phyloP scores from a whole-genome alignment of 140 eudicot species.

The Flaveria floridana region DNA sequence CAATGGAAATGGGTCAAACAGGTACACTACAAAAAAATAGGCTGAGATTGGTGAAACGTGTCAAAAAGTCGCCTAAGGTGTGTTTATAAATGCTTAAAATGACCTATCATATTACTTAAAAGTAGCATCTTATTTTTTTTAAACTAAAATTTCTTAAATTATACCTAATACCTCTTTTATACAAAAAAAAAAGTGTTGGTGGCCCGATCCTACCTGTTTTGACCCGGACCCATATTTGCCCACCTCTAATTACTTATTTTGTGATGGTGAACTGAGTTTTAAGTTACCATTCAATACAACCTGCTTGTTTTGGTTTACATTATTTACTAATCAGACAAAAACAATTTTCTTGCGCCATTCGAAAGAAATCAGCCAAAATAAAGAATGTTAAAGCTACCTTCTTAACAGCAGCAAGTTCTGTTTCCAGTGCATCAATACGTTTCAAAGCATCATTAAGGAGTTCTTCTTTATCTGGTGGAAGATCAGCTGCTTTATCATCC shows the following conservation, averaged over 20 bases:
- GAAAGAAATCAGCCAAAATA: neutral
- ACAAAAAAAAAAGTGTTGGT: neutral
- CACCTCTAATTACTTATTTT: neutral
- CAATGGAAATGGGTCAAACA: neutral
- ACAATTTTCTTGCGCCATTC: neutral
- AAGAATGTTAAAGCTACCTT: slow-evolving; percentile 53
- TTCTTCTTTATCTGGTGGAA: slow-evolving; percentile 89
- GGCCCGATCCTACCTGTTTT: neutral
- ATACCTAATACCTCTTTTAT: too few species aligned
- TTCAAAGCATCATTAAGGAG: slow-evolving; percentile 59
- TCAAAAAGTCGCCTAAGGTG: too few species aligned
- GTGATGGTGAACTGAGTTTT: too few species aligned
- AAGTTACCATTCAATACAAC: too few species aligned
- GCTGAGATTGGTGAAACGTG: neutral
- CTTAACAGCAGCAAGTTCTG: slow-evolving; percentile 64
- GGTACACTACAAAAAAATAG: neutral
- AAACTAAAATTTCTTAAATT: too few species aligned
- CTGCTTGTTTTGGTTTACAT: neutral
- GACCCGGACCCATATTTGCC: neutral
- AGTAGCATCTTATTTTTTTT: neutral
- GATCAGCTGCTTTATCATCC: slow-evolving; percentile 44
- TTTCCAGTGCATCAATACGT: slow-evolving; percentile 67
- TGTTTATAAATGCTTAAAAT: neutral
- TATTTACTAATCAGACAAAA: slow-evolving; percentile 1
- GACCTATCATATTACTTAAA: neutral